Evolutionary conservation across 768 basidiomycete genomes (phyloP), one percentile per base, ranked within the genome.

Genomic region (Trichaptum fuscoviolaceum): DNA sequence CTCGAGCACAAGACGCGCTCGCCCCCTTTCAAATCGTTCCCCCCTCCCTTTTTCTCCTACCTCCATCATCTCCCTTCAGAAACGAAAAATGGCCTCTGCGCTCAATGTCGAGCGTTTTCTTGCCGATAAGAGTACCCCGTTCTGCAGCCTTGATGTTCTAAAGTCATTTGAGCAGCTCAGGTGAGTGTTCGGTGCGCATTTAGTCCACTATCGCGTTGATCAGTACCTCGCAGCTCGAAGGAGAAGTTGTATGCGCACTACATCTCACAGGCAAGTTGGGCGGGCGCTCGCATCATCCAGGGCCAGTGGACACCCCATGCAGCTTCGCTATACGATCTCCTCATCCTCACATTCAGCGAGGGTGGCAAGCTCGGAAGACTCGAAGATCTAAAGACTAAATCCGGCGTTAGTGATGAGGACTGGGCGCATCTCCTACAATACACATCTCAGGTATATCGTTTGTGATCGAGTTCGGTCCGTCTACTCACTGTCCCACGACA

Each of bases 231-330:
- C 42, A 94, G 92, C 63, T 79, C 84, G 6, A 83, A 83, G 70
- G 93, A 95, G 73, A 90, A 92, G 78, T 83, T 87, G 67, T 95
- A 95, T 71, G 84, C 89, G 1, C 91, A 95, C 75, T 87, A 84
- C 72, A 63, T 93, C 17, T 83, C 82, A 23, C 72, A 85, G 69
- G 93, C 92, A 7, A 86, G 87, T 1, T 95, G 93, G 93, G 90
- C 90, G 0, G 93, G 93, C 30, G 90, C 85, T 63, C 83, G 90
- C 57, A 90, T 95, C 76, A 90, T 93, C 65, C 90, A 92, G 78
- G 88, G 80, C 59, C 92, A 95, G 79, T 93, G 90, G 90, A 91
- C 92, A 0, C 81, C 87, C 0, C 83, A 90, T 69, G 90, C 90
- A 5, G 73, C 78, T 69, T 81, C 81, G 72, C 81, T 93, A 60